Base-by-base conservation (phyloP, 441 rosid species). In the Pelargonium fulgidum region DNA sequence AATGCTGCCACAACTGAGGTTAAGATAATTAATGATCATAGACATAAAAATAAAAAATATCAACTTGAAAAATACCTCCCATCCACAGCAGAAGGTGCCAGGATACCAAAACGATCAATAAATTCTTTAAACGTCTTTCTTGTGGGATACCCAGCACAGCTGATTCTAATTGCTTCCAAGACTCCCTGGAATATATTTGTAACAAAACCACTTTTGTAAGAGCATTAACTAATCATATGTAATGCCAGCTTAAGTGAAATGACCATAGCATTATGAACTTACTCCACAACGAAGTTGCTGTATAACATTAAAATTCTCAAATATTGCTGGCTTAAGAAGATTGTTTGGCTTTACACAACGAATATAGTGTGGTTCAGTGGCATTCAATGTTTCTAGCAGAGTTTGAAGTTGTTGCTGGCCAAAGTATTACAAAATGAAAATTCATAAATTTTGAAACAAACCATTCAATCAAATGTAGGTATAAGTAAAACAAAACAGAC, bases 281-380 rank as follows among this genome's bases (percentile, higher is more conserved):
- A 95, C 99, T 84, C 99, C 98, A 81, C 99, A 92, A 39, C 91
- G 90, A 67, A 92, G 89, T 78, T 95, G 98, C 77, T 89, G 98
- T 66, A 92, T 71, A 70, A 95, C 86, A 79, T 89, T 92, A 67
- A 7, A 66, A 73, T 86, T 88, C 83, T 95, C 99, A 80, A 95
- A 92, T 48, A 90, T 84, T 36, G 80, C 76, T 58, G 99, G 97
- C 89, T 88, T 90, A 26, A 95, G 89, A 74, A 82, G 84, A 81
- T 89, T 95, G 73, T 95, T 95, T 62, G 99, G 99, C 84, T 95
- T 95, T 68, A 95, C 84, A 74, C 97, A 95, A 3, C 97, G 96
- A 70, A 95, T 83, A 75, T 90, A 92, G 70, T 86, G 97, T 50
- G 98, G 99, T 80, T 92, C 97, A 9, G 96, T 92, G 76, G 95